Evolutionary conservation across 202 grass and related monocot genomes (phyloP), one percentile per base, ranked within the genome.

Genomic region (Bolboschoenoplectus hybrid): DNA sequence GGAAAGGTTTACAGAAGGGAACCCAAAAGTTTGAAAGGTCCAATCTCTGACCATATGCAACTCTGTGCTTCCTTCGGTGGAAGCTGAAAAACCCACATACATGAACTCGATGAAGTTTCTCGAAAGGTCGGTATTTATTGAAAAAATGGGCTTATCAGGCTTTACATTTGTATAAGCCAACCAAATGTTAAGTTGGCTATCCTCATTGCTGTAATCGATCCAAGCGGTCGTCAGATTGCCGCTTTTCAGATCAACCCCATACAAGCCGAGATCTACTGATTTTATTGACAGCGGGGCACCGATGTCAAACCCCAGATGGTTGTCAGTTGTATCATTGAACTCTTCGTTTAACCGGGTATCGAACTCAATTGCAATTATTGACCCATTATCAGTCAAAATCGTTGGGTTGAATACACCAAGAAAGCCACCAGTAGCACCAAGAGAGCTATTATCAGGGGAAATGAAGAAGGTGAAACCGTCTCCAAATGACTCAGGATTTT

Each of bases 51-150:
- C 86, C 75, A 84, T 95, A 81, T 93, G 87, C 73, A 92, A 86
- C 87, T 95, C 90, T 0, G 93, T 98, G 90, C 93, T 93, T 41
- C 95, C 95, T 80, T 93, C 87, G 1, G 93, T 98, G 3, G 95
- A 89, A 1, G 95, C 95, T 0, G 95, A 95, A 89, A 98, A 98
- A n/a, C 93, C 91, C 53, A 93, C 95, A 80, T 91, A 98, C 93
- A 95, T 93, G 85, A 63, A 82, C 3, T 87, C 88, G 50, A 12
- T 13, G 43, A 98, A 89, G 55, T 90, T 83, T 35, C 51, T 45
- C 0, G 95, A 91, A 53, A 95, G 90, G 75, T 95, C 91, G 26
- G 91, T 57, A 38, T 55, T 62, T 16, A 84, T 45, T 80, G 86
- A 88, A 38, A 95, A 80, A 43, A 92, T 80, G 1, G 93, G 91